phyloP scores from a whole-genome alignment of 352 stramenopile genomes.

The Blastocystis sp. region DNA sequence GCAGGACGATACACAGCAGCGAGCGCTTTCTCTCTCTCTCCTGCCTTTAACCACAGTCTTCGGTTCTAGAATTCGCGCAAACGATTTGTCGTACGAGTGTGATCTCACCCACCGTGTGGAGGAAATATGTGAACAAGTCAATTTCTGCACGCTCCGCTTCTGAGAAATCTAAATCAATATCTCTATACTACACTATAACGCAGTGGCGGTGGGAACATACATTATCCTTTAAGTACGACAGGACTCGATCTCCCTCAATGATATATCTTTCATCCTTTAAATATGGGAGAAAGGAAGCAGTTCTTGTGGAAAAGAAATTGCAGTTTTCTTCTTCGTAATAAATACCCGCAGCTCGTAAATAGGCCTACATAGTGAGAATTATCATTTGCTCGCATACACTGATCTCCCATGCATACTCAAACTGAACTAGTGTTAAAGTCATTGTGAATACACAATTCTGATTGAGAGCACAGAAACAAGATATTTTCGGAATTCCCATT shows the following conservation, averaged over 20 bases:
- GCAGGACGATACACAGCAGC: neutral
- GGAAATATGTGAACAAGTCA: neutral
- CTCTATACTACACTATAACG: neutral
- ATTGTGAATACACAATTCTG: neutral
- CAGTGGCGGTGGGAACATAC: neutral
- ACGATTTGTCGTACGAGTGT: neutral
- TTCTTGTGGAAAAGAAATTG: neutral
- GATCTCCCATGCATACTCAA: slow-evolving; percentile 54
- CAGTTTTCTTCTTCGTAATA: slow-evolving; percentile 47
- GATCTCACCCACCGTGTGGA: neutral
- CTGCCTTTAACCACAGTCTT: neutral
- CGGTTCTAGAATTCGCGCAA: neutral
- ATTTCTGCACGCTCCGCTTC: slow-evolving; percentile 32
- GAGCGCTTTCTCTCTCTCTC: neutral
- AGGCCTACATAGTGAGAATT: neutral
- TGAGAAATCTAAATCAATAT: slow-evolving; percentile 46
- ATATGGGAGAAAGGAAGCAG: neutral
- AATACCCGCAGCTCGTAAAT: slow-evolving; percentile 33
- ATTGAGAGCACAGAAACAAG: neutral
- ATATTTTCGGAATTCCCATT: neutral
- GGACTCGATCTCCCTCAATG: neutral
- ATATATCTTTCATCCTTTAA: slow-evolving; percentile 10
- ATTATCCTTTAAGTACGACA: slow-evolving; percentile 28
- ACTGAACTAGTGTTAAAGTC: slow-evolving; percentile 12
- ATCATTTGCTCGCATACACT: neutral